Conservation (phyloP, 2,329 filamentous ascomycete genomes). For the Stromatinia cepivora region DNA sequence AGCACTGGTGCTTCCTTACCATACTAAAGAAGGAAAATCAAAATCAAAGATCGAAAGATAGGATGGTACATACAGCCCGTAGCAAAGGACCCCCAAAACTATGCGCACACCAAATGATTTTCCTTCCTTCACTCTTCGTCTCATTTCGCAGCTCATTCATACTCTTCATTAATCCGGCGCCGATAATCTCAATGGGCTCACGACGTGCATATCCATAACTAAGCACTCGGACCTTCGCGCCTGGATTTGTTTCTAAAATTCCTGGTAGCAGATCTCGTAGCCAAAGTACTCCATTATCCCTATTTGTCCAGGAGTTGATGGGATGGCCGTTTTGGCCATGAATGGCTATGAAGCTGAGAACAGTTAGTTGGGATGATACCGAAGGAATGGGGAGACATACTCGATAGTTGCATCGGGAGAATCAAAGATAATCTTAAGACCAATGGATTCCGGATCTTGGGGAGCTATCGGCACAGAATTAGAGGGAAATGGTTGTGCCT, state of each 20-base stretch:
- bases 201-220: constrained; percentile 15
- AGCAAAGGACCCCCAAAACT: constrained; percentile 21
- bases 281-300: constrained; percentile 12
- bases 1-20: background rate
- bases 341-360: constrained; percentile 19
- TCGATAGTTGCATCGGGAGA: constrained; percentile 11
- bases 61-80: background rate
- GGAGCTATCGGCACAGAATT: background rate
- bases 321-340: constrained; percentile 19
- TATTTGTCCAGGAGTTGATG: constrained; percentile 14
- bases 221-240: background rate
- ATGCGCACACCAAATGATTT: constrained; percentile 17
- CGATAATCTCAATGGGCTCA: background rate
- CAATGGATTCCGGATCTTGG: background rate
- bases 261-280: constrained; percentile 17
- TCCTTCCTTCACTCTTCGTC: constrained; percentile 4
- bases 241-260: background rate
- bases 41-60: background rate
- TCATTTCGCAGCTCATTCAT: background rate
- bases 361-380: background rate
- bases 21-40: background rate
- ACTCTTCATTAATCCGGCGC: background rate
- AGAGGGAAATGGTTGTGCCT: too few relatives aligned
- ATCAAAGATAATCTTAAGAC: constrained; percentile 3
- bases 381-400: background rate